A percentile compares a stretch with the other conserved stretches of the same genome.
Evolutionary conservation across 305 asterid genomes (phyloP).

Genomic region (Stenogyne calaminthoides): DNA sequence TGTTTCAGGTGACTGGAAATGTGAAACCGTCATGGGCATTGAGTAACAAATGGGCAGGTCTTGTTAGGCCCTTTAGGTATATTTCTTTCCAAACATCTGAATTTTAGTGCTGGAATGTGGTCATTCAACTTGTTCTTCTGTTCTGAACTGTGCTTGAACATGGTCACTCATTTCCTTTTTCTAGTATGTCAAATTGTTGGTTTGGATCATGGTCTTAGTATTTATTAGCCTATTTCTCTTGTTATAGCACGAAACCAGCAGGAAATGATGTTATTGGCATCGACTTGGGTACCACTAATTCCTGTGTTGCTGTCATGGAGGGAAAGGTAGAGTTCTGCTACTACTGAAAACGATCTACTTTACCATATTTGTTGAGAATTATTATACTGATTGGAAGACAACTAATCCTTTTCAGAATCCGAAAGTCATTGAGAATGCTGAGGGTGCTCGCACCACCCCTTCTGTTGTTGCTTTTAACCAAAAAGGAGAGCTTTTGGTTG

Average conservation of each 20-base stretch:
- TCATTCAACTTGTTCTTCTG: not conserved
- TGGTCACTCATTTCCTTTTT: not conserved
- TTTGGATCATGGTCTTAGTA: not conserved
- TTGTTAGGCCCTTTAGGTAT: slow-evolving; percentile 68
- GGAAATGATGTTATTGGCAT: slow-evolving; percentile 72
- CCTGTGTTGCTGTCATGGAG: slow-evolving; percentile 55
- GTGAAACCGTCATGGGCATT: slow-evolving; percentile 52
- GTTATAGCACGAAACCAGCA: slow-evolving; percentile 62
- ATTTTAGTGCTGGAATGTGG: not conserved
- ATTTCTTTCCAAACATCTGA: not conserved
- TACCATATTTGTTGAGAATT: not conserved
- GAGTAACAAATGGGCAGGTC: slow-evolving; percentile 48
- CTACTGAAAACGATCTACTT: not conserved
- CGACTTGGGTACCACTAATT: slow-evolving; percentile 59
- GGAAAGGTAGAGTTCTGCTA: slow-evolving; percentile 43
- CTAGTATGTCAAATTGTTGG: not conserved
- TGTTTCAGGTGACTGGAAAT: slow-evolving; percentile 56
- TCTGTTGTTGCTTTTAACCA: slow-evolving; percentile 56
- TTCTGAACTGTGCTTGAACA: not conserved
- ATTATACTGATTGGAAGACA: not conserved
- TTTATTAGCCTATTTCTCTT: not conserved
- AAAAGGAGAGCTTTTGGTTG: slow-evolving; percentile 59
- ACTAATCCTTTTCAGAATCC: slow-evolving; percentile 33
- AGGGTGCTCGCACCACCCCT: slow-evolving; percentile 62
- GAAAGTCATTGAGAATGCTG: slow-evolving; percentile 51